Evolutionary conservation across 2,329 filamentous ascomycete genomes (phyloP).

Genomic region (Verticillium nubilum): DNA sequence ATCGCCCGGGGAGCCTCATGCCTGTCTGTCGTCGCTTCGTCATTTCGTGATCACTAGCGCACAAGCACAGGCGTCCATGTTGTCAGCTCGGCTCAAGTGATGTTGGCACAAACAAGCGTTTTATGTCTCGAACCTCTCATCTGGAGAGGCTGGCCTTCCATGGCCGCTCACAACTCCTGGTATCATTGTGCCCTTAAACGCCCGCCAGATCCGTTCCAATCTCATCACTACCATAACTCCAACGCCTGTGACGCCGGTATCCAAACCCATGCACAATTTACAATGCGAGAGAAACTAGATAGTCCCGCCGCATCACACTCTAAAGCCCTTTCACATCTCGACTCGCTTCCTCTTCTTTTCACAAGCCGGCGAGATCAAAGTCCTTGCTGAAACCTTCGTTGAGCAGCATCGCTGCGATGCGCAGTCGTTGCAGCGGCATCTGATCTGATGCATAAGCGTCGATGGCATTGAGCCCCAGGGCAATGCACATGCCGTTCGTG

Average conservation of each 20-base stretch:
- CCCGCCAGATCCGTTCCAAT: not conserved
- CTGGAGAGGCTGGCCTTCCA: not conserved
- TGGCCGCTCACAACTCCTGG: not conserved
- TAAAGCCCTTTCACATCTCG: not conserved
- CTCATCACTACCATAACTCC: not conserved
- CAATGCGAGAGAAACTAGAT: not conserved
- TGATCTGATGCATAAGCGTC: slow-evolving; percentile 44
- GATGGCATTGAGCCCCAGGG: slow-evolving; percentile 46
- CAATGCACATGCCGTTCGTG: slow-evolving; percentile 63
- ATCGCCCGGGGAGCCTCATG: not conserved
- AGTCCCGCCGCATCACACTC: too few relatives aligned
- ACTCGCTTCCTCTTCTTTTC: slow-evolving; percentile 2
- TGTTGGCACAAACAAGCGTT: not conserved
- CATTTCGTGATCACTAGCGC: not conserved
- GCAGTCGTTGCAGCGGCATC: slow-evolving; percentile 53
- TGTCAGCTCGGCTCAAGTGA: not conserved
- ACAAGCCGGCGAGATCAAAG: slow-evolving; percentile 41
- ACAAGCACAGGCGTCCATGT: not conserved
- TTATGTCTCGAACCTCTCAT: not conserved
- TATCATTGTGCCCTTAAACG: not conserved
- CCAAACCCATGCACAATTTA: not conserved
- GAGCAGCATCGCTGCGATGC: slow-evolving; percentile 60
- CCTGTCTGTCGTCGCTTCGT: not conserved
- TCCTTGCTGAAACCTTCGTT: slow-evolving; percentile 62
- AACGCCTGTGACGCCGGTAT: not conserved